Base-by-base conservation (phyloP, 495 filamentous ascomycete genomes). In the Cenococcum geophilum region DNA sequence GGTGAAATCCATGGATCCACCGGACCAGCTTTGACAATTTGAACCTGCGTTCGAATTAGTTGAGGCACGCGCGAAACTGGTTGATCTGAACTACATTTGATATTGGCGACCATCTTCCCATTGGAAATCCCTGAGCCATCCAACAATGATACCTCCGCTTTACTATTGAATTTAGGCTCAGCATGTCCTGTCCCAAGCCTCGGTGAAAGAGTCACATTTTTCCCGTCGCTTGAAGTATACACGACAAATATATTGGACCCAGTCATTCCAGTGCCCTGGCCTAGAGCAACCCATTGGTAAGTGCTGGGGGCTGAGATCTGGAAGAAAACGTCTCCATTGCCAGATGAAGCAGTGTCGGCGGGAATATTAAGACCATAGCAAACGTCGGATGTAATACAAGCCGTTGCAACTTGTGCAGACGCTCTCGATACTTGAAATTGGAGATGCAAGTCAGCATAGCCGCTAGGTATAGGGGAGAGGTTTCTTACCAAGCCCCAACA, bases 21-120 rank as follows among this genome's bases (percentile, higher is more conserved):
- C 75, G 11, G 68, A 75, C 79, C 87, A 84, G 60, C 71, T 70
- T 3, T 74, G 68, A 65, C 88, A 90, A 35, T 76, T 84, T 52
- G 77, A 73, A 72, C 82, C 85, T 68, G 49, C 21, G 8, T 10
- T 20, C 23, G 16, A 36, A 23, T 58, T 25, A 21, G 36, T 11
- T 10, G 25, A 4, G 53, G 12, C 20, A 4, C 10, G 35, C 12
- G 25, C 9, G 25, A 27, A 27, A 8, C 9, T 1, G 16, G 25
- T 16, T 14, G 40, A 45, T 32, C n/a, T 1, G 14, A 42, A 62
- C 35, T 69, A 69, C 74, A 76, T 52, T 65, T 64, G n/a, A 76
- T 65, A 61, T 76, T 76, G 23, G 74, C 74, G 20, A 65, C 65
- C 74, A 76, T 76, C 34, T 60, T 69, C 16, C 72, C 71, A 49